Percentiles rank a stretch among this genome's conserved stretches.
phyloP scores from a whole-genome alignment of 768 basidiomycete species.

The Trametes sanguinea region DNA sequence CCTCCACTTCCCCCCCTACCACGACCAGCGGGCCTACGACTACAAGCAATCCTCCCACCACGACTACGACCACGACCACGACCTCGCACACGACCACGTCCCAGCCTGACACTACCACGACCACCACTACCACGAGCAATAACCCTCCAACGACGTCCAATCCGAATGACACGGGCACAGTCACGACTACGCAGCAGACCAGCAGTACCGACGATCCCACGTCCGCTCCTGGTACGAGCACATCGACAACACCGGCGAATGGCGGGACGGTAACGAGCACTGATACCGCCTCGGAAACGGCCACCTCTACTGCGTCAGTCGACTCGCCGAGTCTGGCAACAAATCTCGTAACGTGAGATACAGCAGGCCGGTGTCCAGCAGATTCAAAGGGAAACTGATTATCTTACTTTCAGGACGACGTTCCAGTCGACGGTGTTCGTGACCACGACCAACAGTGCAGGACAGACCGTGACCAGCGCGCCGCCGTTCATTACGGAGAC shows the following conservation, averaged over 20 bases:
- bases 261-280: neutral
- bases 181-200: conserved; percentile 6
- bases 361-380: neutral
- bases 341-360: conserved; percentile 9
- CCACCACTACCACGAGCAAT: conserved; percentile 19
- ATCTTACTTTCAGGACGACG: conserved; percentile 46
- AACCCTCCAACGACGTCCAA: conserved; percentile 22
- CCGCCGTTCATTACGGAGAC: conserved; percentile 61
- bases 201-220: neutral
- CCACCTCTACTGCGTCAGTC: neutral
- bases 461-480: conserved; percentile 48
- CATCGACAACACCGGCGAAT: conserved; percentile 1
- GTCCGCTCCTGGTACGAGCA: conserved; percentile 22
- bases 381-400: neutral
- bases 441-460: conserved; percentile 60
- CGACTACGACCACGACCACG: conserved; percentile 16
- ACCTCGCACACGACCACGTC: neutral
- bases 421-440: conserved; percentile 54
- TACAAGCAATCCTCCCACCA: conserved; percentile 12
- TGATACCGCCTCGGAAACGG: neutral
- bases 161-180: conserved; percentile 13
- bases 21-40: conserved; percentile 20
- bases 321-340: neutral
- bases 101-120: conserved; percentile 4
- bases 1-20: neutral